Conservation (phyloP, 176 grass and related monocot genomes). For the Triticum aestivum region DNA sequence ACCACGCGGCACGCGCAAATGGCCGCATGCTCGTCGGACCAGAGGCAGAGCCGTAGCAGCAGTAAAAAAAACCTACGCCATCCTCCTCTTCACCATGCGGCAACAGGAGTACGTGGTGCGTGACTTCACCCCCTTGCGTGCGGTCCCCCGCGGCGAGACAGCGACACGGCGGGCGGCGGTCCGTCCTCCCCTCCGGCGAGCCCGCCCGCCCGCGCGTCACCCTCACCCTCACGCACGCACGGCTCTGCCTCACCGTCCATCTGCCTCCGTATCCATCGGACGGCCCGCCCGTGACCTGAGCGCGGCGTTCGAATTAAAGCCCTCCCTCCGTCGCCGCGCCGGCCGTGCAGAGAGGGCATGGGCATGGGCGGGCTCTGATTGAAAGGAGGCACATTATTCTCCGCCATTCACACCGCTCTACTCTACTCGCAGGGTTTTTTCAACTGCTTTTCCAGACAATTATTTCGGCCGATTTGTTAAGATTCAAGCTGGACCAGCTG, state of each 20-base stretch:
- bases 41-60: no score
- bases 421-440: background rate
- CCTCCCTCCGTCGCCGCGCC: background rate
- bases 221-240: background rate
- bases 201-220: slow-evolving; percentile 19
- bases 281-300: slow-evolving; percentile 33
- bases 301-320: slow-evolving; percentile 42
- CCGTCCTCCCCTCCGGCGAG: background rate
- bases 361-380: slow-evolving; percentile 13
- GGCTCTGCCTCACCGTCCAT: background rate
- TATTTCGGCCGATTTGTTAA: background rate
- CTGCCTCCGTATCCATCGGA: background rate
- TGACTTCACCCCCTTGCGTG: no score
- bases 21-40: no score
- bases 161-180: slow-evolving; percentile 13
- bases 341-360: background rate
- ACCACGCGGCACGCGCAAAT: no score
- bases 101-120: background rate
- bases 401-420: background rate
- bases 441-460: background rate
- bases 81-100: background rate
- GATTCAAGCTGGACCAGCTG: background rate
- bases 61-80: background rate
- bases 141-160: slow-evolving; percentile 31
- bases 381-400: slow-evolving; percentile 22